A percentile compares a stretch with the other conserved stretches of the same genome.
These are phyloP conservation scores for Sphagnum magellanicum DNA, from an alignment of 228 moss, liverwort and hornwort species.

Conservation along the genomic window DNA sequence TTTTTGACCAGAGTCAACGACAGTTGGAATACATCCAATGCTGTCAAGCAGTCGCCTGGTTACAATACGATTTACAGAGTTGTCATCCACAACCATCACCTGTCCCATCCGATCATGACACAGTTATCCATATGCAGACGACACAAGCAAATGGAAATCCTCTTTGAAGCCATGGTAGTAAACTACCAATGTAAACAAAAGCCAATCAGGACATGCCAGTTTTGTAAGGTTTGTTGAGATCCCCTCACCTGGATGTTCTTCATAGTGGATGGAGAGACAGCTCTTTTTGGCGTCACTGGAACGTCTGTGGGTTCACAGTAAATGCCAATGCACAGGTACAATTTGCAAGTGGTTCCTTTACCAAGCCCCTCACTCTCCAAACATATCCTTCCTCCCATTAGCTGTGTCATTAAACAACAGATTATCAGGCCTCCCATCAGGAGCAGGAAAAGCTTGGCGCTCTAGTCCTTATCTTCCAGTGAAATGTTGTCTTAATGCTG, in stretches of 20 bases:
- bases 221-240: not conserved
- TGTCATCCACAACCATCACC: conserved; percentile 92
- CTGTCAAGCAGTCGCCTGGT: conserved; percentile 66
- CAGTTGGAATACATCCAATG: conserved; percentile 60
- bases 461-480: not conserved
- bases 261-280: conserved; percentile 16
- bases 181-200: not conserved
- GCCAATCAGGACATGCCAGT: not conserved
- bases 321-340: conserved; percentile 54
- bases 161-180: not conserved
- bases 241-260: conserved; percentile 26
- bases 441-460: not conserved
- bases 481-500: not conserved
- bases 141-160: not conserved
- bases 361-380: conserved; percentile 69
- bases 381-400: conserved; percentile 74
- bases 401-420: conserved; percentile 27
- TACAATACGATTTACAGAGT: conserved; percentile 77
- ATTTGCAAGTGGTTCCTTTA: conserved; percentile 59
- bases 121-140: not conserved
- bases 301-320: conserved; percentile 18
- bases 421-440: conserved; percentile 8
- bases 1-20: conserved; percentile 61
- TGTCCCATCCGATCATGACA: conserved; percentile 3
- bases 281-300: conserved; percentile 6